phyloP scores from a whole-genome alignment of 1,284 basidiomycete genomes.

The Sanguinoderma infundibulare region DNA sequence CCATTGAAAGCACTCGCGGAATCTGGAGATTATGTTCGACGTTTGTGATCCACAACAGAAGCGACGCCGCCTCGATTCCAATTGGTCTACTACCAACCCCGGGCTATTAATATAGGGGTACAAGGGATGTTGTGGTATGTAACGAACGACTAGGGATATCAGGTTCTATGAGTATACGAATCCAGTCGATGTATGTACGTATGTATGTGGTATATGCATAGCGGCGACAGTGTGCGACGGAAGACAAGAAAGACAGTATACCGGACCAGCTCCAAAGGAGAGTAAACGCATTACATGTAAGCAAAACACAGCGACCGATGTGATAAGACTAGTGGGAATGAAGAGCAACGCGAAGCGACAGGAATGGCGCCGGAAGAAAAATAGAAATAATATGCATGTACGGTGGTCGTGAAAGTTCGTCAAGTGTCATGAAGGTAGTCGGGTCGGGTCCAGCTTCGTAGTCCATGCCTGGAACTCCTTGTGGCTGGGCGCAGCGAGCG shows the following conservation, averaged over 20 bases:
- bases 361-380: conserved; percentile 6
- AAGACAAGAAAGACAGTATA: conserved; percentile 7
- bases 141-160: conserved; percentile 32
- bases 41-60: conserved; percentile 7
- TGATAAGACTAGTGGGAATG: conserved; percentile 8
- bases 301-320: conserved; percentile 20
- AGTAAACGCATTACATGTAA: conserved; percentile 15
- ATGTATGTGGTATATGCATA: conserved; percentile 24
- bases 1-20: neutral
- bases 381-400: conserved; percentile 9
- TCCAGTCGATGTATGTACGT: conserved; percentile 15
- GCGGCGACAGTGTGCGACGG: conserved; percentile 22
- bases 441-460: conserved; percentile 79
- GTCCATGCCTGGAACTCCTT: conserved; percentile 88
- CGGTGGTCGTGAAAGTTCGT: conserved; percentile 21
- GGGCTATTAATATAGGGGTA: conserved; percentile 28
- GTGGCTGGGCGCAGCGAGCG: conserved; percentile 76
- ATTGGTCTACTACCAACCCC: conserved; percentile 17
- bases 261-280: conserved; percentile 8
- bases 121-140: conserved; percentile 28
- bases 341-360: conserved; percentile 1
- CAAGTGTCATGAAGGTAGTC: conserved; percentile 37
- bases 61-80: conserved; percentile 16
- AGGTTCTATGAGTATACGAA: conserved; percentile 31
- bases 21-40: neutral